These are phyloP conservation scores for Gryganskiella cystojenkinii DNA, from an alignment of 192 early-diverging fungal genomes.

Conservation along the genomic window DNA sequence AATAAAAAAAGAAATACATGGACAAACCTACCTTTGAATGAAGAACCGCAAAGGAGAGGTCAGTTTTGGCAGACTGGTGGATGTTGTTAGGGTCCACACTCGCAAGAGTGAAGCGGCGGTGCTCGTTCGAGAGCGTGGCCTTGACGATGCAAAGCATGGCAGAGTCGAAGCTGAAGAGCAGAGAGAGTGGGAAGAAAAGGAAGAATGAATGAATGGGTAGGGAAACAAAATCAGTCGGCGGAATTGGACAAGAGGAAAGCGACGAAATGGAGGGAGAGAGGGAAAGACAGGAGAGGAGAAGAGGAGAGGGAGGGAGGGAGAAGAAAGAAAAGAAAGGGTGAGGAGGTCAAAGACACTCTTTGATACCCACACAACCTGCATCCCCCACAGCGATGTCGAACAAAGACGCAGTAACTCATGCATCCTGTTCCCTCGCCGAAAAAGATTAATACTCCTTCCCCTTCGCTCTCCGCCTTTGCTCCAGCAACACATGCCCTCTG, in stretches of 20 bases:
- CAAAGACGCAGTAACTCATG: too few relatives aligned
- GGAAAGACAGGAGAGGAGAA: not conserved
- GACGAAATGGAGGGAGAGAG: not conserved
- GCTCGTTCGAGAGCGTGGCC: slow-evolving; percentile 19
- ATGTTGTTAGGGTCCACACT: slow-evolving; percentile 17
- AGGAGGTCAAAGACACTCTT: too few relatives aligned
- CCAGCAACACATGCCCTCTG: too few relatives aligned
- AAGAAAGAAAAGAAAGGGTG: not conserved
- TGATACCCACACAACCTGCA: too few relatives aligned
- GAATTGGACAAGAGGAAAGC: too few relatives aligned
- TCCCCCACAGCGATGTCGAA: too few relatives aligned
- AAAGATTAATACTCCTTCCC: too few relatives aligned
- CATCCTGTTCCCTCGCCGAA: too few relatives aligned
- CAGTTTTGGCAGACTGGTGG: not conserved
- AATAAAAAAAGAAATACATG: not conserved
- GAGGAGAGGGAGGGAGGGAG: not conserved
- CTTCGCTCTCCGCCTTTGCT: too few relatives aligned
- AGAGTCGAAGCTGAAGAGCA: not conserved
- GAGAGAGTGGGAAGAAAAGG: not conserved
- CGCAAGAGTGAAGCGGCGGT: slow-evolving; percentile 32
- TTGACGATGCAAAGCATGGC: slow-evolving; percentile 40
- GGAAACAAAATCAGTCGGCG: too few relatives aligned
- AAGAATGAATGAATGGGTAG: not conserved
- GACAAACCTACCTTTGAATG: slow-evolving; percentile 28
- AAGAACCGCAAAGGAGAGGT: slow-evolving; percentile 15